Base-by-base conservation (phyloP, 2,329 filamentous ascomycete species). In the Leptoxyphium fumago region DNA sequence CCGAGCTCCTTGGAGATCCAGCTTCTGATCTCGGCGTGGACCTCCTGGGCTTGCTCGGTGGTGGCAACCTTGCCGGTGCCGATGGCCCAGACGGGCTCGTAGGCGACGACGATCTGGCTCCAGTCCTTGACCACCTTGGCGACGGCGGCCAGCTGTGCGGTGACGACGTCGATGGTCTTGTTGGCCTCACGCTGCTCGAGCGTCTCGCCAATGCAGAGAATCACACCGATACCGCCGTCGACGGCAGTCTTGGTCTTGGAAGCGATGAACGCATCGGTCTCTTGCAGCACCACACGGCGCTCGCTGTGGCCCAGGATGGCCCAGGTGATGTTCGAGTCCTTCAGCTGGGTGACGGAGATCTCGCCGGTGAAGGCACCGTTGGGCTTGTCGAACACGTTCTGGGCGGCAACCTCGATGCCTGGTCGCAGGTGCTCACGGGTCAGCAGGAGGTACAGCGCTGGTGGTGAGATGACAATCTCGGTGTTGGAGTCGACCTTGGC, bases 341-440 rank as follows among this genome's bases (percentile, higher is more conserved):
- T 81, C 60, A 98, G 80, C 73, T 96, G 91, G 50, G 80, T 72
- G 52, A 88, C 88, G 53, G 82, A 88, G 71, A 95, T 91, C 73
- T 98, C 91, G 61, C 91, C 91, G 30, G 91, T 98, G 75, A 84
- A 96, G 58, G 91, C 91, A 57, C 91, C 91, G 67, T 91, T 87
- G 64, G 87, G 86, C 53, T 59, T 56, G 55, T 96, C 84, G 69
- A 78, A 96, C 67, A 96, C 86, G 70, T 98, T 98, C 73, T 98
- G 91, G 46, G 91, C 82, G 46, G 89, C 84, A 51, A 98, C 84
- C 61, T 84, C 82, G 63, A 98, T 73, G 52, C 80, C 78, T 56
- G 75, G 61, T 63, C 80, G 78, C 58, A 89, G 76, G 61, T 80
- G 74, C 64, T 91, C 80, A 59, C 85, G 85, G 61, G 87, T 79